A percentile compares a stretch with the other conserved stretches of the same genome.
Conservation (phyloP, 2,329 filamentous ascomycete species). For the Calycina marina region DNA sequence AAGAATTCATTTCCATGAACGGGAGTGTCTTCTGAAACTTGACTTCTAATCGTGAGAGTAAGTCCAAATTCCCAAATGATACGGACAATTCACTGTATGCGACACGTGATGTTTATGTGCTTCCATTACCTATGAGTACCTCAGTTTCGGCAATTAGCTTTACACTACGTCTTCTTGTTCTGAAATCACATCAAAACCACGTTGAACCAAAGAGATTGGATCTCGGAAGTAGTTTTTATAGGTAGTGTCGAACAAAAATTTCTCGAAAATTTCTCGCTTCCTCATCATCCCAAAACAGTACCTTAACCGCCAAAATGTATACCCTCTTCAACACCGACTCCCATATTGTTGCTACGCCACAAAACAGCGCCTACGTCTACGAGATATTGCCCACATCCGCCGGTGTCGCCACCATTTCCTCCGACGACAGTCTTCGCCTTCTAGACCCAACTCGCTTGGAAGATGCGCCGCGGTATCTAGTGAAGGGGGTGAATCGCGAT, state of each 20-base stretch:
- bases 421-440: slow-evolving; percentile 54
- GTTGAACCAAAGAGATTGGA: too few species aligned
- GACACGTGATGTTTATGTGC: too few species aligned
- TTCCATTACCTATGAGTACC: too few species aligned
- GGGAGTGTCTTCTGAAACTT: too few species aligned
- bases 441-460: slow-evolving; percentile 45
- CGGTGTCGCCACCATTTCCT: slow-evolving; percentile 37
- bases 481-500: slow-evolving; percentile 42
- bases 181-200: too few species aligned
- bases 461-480: slow-evolving; percentile 31
- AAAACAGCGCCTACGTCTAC: slow-evolving; percentile 30
- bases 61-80: too few species aligned
- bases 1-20: too few species aligned
- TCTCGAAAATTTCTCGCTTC: not conserved
- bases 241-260: slow-evolving; percentile 1
- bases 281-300: not conserved
- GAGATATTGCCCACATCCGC: slow-evolving; percentile 22
- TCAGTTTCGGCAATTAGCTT: too few species aligned
- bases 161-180: too few species aligned
- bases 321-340: slow-evolving; percentile 13
- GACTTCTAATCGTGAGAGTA: too few species aligned
- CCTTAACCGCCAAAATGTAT: slow-evolving; percentile 18
- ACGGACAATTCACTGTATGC: too few species aligned
- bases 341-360: slow-evolving; percentile 16
- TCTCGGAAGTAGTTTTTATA: too few species aligned